These are phyloP conservation scores for Physaria fendleri DNA, from an alignment of 345 rosid species.

Conservation along the genomic window DNA sequence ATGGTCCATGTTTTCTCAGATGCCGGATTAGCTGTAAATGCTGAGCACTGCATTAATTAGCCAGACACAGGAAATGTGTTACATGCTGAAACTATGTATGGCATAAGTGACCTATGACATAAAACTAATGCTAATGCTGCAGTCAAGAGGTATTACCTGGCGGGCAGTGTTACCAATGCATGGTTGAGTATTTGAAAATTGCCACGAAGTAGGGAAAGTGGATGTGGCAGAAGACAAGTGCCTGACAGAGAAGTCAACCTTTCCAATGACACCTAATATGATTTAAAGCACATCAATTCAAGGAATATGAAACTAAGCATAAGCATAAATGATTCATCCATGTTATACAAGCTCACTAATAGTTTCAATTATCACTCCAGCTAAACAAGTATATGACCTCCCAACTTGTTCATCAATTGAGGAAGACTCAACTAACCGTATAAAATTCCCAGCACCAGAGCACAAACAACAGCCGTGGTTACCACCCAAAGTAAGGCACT, in stretches of 20 bases:
- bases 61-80: slow-evolving; percentile 16
- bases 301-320: neutral
- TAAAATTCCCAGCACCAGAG: slow-evolving; percentile 81
- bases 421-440: slow-evolving; percentile 52
- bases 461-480: slow-evolving; percentile 74
- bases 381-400: neutral
- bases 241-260: slow-evolving; percentile 95
- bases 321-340: neutral
- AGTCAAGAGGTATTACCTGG: slow-evolving; percentile 41
- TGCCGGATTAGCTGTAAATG: slow-evolving; percentile 56
- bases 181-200: slow-evolving; percentile 48
- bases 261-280: slow-evolving; percentile 71
- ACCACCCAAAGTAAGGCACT: slow-evolving; percentile 87
- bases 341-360: neutral
- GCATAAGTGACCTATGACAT: neutral
- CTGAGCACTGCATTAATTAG: slow-evolving; percentile 66
- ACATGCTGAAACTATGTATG: neutral
- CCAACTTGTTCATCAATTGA: neutral
- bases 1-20: slow-evolving; percentile 98
- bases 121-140: neutral
- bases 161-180: slow-evolving; percentile 55
- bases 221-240: slow-evolving; percentile 81
- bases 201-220: slow-evolving; percentile 67
- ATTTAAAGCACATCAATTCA: neutral
- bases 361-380: neutral